Base-by-base conservation (phyloP, 495 filamentous ascomycete species). In the Filosporella fistucella region DNA sequence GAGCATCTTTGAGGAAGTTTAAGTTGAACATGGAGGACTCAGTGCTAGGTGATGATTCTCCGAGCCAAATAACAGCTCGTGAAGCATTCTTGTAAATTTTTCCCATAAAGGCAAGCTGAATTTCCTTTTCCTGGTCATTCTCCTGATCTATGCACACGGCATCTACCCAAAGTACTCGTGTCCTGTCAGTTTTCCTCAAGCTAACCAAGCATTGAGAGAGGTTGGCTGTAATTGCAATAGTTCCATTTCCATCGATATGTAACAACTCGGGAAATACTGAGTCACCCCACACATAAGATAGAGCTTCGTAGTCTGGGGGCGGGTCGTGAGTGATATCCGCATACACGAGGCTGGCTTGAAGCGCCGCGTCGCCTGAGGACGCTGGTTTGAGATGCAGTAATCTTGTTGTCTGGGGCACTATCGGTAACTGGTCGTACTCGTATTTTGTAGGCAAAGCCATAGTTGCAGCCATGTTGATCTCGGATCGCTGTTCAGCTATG, bases 221-320 rank as follows among this genome's bases (percentile, higher is more conserved):
- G 25, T 43, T 43, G n/a, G 3, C 4, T 1, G 10, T 13, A 1
- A 43, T 13, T 17, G 14, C 2, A 13, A 29, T 29, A n/a, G n/a
- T n/a, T 2, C 20, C 13, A 14, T 43, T 12, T 2, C 13, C 24
- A 43, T 43, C 16, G 9, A 29, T 18, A 3, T 16, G 17, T 9
- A 43, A 29, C 6, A 20, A 9, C 4, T 18, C 32, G 12, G 16
- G 23, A 5, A 29, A 12, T 10, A 10, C 41, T 7, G 41, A 14
- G 2, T 24, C 18, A n/a, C 41, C 41, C 41, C 41, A 43, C 6
- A 43, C 41, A 25, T 43, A 43, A 8, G 41, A 43, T 30, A 43
- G 26, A 10, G 24, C 41, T 32, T 43, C 41, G 14, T 43, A 43
- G 12, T n/a, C n/a, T n/a, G n/a, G n/a, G n/a, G n/a, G n/a, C n/a